Evolutionary conservation across 768 basidiomycete genomes (phyloP).

Genomic region (Naematelia encephala): DNA sequence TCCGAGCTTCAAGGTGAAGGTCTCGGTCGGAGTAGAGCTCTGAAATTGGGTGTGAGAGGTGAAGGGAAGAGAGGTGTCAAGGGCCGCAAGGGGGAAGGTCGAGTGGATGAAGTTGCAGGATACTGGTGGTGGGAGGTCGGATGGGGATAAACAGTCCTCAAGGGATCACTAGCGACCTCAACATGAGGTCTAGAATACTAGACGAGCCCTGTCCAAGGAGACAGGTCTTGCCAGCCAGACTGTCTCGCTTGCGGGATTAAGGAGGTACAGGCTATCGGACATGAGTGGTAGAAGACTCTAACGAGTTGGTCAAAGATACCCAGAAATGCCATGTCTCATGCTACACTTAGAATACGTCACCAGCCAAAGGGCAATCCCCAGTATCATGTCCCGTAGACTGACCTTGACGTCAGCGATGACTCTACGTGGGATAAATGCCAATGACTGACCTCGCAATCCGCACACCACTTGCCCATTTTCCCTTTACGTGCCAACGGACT

Average conservation of each 20-base stretch:
- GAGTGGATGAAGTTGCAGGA: conserved; percentile 42
- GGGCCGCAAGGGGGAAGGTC: conserved; percentile 44
- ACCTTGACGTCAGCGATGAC: neutral
- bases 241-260: too few relatives aligned
- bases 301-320: too few relatives aligned
- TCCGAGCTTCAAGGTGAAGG: conserved; percentile 27
- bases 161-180: too few relatives aligned
- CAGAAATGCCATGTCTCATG: neutral
- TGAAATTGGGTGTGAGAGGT: conserved; percentile 35
- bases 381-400: conserved; percentile 44
- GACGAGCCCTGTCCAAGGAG: too few relatives aligned
- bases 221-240: too few relatives aligned
- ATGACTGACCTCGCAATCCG: conserved; percentile 49
- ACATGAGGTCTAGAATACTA: too few relatives aligned
- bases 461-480: conserved; percentile 35
- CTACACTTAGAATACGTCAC: conserved; percentile 41
- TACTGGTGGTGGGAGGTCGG: conserved; percentile 52
- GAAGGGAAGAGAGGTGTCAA: conserved; percentile 34
- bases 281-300: too few relatives aligned
- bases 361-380: conserved; percentile 46
- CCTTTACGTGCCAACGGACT: conserved; percentile 13
- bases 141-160: conserved; percentile 37
- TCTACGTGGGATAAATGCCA: neutral
- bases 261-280: too few relatives aligned
- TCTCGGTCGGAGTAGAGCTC: conserved; percentile 21